A percentile compares a stretch with the other conserved stretches of the same genome.
Conservation (phyloP, 2,329 filamentous ascomycete species). For the Aspergillus luchuensis region DNA sequence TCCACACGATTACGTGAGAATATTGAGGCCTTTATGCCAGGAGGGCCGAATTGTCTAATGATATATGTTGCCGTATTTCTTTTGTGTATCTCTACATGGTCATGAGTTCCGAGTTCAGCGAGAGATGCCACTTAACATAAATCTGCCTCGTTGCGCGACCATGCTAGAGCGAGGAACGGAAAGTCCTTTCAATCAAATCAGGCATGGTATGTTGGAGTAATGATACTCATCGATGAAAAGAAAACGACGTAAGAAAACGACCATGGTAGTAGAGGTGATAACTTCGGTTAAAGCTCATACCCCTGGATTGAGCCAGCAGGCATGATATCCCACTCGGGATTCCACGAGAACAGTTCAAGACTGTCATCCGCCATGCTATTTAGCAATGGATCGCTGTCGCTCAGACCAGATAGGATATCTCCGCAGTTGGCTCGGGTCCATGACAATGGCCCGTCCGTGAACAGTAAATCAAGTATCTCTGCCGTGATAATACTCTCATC, state of each 20-base stretch:
- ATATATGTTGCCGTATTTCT: no score
- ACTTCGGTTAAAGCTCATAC: neutral
- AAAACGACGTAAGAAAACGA: neutral
- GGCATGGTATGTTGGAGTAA: no score
- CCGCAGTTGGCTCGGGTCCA: neutral
- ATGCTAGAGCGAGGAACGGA: no score
- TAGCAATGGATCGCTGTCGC: neutral
- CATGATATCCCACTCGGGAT: neutral
- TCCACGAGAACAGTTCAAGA: neutral
- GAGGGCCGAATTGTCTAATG: no score
- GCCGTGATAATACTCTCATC: neutral
- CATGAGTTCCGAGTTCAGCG: no score
- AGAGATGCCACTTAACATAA: no score
- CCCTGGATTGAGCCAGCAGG: neutral
- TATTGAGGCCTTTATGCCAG: no score
- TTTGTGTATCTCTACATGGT: no score
- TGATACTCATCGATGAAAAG: no score
- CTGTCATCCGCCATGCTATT: neutral
- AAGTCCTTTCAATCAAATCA: no score
- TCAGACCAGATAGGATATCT: neutral
- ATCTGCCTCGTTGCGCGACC: no score
- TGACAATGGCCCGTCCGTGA: neutral
- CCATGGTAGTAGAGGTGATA: neutral
- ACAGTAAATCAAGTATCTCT: neutral
- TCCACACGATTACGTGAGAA: neutral